These are phyloP conservation scores for Barnettozyma sp. DNA, from an alignment of 805 yeast genomes.

Conservation along the genomic window DNA sequence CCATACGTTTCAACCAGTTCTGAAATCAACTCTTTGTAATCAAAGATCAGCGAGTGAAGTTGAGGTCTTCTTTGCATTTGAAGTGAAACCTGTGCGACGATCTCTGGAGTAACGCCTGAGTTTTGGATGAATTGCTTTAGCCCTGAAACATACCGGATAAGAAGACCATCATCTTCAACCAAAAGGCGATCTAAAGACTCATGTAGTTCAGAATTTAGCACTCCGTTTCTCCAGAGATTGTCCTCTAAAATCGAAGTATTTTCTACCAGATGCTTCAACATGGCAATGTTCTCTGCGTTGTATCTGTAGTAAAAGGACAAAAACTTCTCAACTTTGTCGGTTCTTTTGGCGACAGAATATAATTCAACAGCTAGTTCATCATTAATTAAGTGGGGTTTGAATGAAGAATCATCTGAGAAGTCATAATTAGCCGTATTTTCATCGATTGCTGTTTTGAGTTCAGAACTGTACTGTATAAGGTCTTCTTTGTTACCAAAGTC, in stretches of 20 bases:
- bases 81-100: slow-evolving; percentile 8
- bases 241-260: slow-evolving; percentile 12
- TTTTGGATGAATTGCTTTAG: slow-evolving; percentile 6
- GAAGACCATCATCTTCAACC: slow-evolving; percentile 7
- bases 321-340: slow-evolving; percentile 19
- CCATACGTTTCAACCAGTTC: slow-evolving; percentile 26
- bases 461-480: slow-evolving; percentile 17
- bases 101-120: slow-evolving; percentile 4
- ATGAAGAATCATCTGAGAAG: slow-evolving; percentile 25
- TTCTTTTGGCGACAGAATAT: slow-evolving; percentile 24
- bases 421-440: slow-evolving; percentile 23
- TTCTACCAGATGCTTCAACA: slow-evolving; percentile 11
- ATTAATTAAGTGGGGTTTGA: slow-evolving; percentile 28
- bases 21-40: slow-evolving; percentile 12
- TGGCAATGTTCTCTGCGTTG: slow-evolving; percentile 10
- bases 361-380: slow-evolving; percentile 30
- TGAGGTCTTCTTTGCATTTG: slow-evolving; percentile 16
- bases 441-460: slow-evolving; percentile 17
- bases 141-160: slow-evolving; percentile 5
- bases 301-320: slow-evolving; percentile 17
- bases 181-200: slow-evolving; percentile 4
- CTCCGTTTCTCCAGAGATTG: slow-evolving; percentile 9
- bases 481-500: slow-evolving; percentile 25
- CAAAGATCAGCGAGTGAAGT: slow-evolving; percentile 1
- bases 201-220: slow-evolving; percentile 9